phyloP scores from a whole-genome alignment of 257 asterid species.

The Plectranthus barbatus region DNA sequence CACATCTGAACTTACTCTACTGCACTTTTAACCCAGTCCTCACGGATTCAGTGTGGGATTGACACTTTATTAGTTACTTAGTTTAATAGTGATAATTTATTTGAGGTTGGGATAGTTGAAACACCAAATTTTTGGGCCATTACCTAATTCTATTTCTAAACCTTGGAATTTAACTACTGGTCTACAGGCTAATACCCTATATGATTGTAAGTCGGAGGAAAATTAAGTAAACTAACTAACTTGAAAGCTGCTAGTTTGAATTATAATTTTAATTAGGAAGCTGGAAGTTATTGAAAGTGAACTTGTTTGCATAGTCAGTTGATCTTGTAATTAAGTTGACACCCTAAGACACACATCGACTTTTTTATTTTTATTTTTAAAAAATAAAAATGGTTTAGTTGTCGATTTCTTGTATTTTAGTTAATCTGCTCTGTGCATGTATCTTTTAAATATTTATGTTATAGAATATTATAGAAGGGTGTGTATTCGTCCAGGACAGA shows the following conservation, averaged over 20 bases:
- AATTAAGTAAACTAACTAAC: too few species aligned
- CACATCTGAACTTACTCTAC: neutral
- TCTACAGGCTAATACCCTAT: too few species aligned
- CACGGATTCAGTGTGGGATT: neutral
- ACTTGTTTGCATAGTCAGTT: neutral
- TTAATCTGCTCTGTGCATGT: neutral
- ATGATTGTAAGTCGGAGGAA: too few species aligned
- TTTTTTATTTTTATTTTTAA: neutral
- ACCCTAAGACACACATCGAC: neutral
- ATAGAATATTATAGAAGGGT: slow-evolving; percentile 40
- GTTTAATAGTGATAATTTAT: too few species aligned
- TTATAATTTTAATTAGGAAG: neutral
- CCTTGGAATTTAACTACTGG: too few species aligned
- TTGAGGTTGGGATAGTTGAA: too few species aligned
- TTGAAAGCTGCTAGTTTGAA: too few species aligned
- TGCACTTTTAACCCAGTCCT: neutral
- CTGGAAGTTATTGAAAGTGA: neutral
- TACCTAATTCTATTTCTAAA: too few species aligned
- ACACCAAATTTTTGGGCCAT: too few species aligned
- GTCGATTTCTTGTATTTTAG: neutral
- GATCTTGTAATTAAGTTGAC: neutral
- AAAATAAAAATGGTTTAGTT: neutral
- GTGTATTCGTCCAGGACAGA: slow-evolving; percentile 89
- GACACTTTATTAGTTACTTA: neutral
- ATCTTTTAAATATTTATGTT: slow-evolving; percentile 25